These are phyloP conservation scores for Lithospermum erythrorhizon DNA, from an alignment of 257 asterid genomes.

Conservation along the genomic window DNA sequence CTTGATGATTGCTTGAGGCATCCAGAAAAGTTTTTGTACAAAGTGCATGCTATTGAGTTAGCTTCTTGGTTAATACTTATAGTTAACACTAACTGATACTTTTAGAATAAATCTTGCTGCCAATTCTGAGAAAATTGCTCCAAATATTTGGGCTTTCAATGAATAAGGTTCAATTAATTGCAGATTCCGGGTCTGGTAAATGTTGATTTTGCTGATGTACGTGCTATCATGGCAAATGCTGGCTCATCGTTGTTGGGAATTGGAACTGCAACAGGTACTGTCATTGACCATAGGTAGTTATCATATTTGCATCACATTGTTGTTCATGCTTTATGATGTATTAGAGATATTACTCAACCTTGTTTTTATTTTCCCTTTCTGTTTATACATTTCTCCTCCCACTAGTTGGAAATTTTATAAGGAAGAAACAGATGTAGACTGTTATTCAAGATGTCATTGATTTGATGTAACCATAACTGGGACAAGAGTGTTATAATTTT, in stretches of 20 bases:
- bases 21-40: background rate
- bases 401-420: background rate
- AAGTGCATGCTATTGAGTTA: background rate
- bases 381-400: background rate
- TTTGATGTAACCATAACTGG: no score
- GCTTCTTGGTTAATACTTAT: background rate
- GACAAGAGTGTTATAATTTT: no score
- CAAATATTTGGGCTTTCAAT: background rate
- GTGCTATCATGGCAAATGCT: conserved; percentile 93
- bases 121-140: background rate
- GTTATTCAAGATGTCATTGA: background rate
- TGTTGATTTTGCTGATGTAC: conserved; percentile 97
- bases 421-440: background rate
- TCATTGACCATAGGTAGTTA: conserved; percentile 1
- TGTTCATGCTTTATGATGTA: background rate
- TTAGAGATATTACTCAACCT: background rate
- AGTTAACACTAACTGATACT: background rate
- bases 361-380: background rate
- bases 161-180: conserved; percentile 16
- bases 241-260: conserved; percentile 95
- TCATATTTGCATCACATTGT: conserved; percentile 2
- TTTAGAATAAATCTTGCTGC: background rate
- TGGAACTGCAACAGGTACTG: conserved; percentile 87
- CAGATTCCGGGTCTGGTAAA: conserved; percentile 96
- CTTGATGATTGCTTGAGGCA: background rate